Evolutionary conservation across 1,139 yeast genomes (phyloP), one percentile per base, ranked within the genome.

Genomic region (Sugiyamaella neomexicana): DNA sequence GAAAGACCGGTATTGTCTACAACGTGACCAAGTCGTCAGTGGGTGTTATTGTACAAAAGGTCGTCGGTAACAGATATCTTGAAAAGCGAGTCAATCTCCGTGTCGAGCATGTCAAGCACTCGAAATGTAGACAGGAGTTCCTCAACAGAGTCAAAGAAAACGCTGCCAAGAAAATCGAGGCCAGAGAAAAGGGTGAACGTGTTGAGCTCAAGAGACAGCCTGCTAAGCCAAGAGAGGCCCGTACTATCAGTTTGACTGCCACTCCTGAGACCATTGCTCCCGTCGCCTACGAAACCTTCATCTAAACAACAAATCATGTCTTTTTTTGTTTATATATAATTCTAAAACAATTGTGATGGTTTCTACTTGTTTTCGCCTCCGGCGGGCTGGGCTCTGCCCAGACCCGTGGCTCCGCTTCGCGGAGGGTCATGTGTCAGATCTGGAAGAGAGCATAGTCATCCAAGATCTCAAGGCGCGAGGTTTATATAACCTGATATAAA

Each of bases 111-210:
- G 83, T 93, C 75, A 91, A 90, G 84, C 99, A 93, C 90, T 93
- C 99, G 75, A 93, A 93, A 82, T 93, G 99, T 85, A 93, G 99
- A 83, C 89, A 89, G 79, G 98, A 93, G 80, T 93, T 93, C 81
- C 83, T 93, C 79, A 86, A 88, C 86, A 90, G 99, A 84, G 99
- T 93, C 74, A 91, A 90, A 85, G 75, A 86, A 73, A 93, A 93
- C 81, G 97, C 96, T 76, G 93, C 89, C 71, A 84, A 82, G 81
- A 88, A 86, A 83, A 79, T 78, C 72, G 98, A 87, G 78, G 99
- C 99, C 69, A 91, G 90, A 85, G 93, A 87, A 67, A 80, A 85
- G 75, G 99, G 99, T 78, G 86, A 83, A 75, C 79, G 89, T 70
- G 93, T 89, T 66, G 81, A 81, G 80, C 87, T 93, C 74, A 93